phyloP scores from a whole-genome alignment of 805 yeast genomes.

The Starmerella floris region DNA sequence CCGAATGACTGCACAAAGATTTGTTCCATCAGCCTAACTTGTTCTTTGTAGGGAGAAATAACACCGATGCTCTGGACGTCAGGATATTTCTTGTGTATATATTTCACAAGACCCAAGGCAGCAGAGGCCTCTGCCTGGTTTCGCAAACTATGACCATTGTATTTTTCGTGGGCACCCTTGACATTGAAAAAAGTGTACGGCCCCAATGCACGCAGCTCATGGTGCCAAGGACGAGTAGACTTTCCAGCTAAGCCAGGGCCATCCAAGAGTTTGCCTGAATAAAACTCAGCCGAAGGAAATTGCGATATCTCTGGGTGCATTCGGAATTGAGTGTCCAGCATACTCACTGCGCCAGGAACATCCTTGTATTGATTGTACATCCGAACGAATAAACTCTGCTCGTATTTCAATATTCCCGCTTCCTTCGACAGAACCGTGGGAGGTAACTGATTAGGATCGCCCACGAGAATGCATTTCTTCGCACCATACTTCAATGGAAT shows the following conservation, averaged over 20 bases:
- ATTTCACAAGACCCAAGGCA: conserved; percentile 52
- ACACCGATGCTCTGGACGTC: conserved; percentile 61
- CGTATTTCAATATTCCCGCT: conserved; percentile 69
- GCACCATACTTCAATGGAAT: conserved; percentile 90
- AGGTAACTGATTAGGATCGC: conserved; percentile 96
- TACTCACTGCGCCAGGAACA: conserved; percentile 36
- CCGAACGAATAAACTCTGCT: conserved; percentile 84
- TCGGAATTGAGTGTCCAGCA: conserved; percentile 86
- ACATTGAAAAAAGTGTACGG: conserved; percentile 72
- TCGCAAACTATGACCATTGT: conserved; percentile 42
- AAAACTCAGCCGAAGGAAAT: conserved; percentile 80
- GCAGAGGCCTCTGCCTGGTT: conserved; percentile 60
- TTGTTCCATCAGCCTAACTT: conserved; percentile 45
- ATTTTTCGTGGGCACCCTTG: conserved; percentile 47
- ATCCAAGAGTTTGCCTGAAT: conserved; percentile 55
- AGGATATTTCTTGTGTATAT: conserved; percentile 36
- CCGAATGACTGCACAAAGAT: conserved; percentile 53
- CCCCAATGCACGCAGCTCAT: conserved; percentile 32
- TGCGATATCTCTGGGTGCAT: conserved; percentile 88
- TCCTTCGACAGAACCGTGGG: conserved; percentile 88
- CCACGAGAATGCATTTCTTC: conserved; percentile 85
- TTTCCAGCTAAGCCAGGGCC: conserved; percentile 57
- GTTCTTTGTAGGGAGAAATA: conserved; percentile 91
- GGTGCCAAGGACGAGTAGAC: conserved; percentile 69
- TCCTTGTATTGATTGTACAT: conserved; percentile 58